phyloP scores from a whole-genome alignment of 345 rosid genomes.

The Mercurialis annua region DNA sequence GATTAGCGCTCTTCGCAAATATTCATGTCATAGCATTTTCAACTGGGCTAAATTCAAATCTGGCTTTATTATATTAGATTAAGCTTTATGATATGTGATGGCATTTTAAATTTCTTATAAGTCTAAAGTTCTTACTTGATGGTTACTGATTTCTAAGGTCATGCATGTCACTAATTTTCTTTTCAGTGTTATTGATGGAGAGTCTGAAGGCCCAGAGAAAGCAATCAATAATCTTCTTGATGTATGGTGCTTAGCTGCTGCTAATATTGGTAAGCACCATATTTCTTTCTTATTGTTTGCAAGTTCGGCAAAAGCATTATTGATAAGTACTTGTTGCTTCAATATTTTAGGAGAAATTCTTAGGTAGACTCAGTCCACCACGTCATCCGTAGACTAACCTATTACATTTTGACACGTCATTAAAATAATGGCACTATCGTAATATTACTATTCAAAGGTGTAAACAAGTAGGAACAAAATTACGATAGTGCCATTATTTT shows the following conservation, averaged over 20 bases:
- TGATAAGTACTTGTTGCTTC: not conserved
- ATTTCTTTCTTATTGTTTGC: conserved; percentile 1
- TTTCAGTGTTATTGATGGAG: conserved; percentile 10
- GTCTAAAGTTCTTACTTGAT: not conserved
- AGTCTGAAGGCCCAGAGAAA: not conserved
- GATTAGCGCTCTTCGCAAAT: not conserved
- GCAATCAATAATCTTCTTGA: not conserved
- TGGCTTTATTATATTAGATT: conserved; percentile 7
- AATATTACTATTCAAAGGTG: too few relatives aligned
- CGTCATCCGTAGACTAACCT: too few relatives aligned
- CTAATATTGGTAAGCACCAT: conserved; percentile 10
- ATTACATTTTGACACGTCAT: too few relatives aligned
- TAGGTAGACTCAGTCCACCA: too few relatives aligned
- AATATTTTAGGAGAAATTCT: too few relatives aligned
- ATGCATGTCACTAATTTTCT: not conserved
- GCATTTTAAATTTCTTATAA: not conserved
- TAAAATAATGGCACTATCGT: too few relatives aligned
- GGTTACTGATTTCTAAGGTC: not conserved
- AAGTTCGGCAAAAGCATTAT: not conserved
- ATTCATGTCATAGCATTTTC: not conserved
- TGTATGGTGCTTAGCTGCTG: conserved; percentile 8
- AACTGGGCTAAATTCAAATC: not conserved
- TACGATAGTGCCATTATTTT: too few relatives aligned
- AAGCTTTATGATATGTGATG: not conserved
- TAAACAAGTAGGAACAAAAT: too few relatives aligned